Conservation (phyloP, 345 rosid genomes). For the Rhodamnia rubescens region DNA sequence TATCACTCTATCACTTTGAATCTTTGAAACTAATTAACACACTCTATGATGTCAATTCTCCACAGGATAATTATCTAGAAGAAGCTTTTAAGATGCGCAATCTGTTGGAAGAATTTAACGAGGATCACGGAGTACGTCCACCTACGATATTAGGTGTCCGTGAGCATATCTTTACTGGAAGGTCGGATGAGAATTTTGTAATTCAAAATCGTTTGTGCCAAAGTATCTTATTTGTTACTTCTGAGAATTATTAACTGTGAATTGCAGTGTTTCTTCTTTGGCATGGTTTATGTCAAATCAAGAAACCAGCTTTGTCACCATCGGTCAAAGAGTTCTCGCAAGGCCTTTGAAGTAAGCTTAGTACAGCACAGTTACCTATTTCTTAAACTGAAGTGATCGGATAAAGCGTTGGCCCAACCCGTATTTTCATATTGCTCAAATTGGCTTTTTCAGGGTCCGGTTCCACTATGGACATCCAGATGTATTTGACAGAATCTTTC, state of each 20-base stretch:
- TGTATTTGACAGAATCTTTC: conserved; percentile 91
- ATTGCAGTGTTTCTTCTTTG: conserved; percentile 85
- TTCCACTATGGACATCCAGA: conserved; percentile 98
- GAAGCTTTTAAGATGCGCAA: conserved; percentile 98
- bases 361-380: background rate
- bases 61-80: conserved; percentile 93
- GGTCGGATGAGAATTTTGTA: conserved; percentile 23
- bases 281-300: conserved; percentile 99
- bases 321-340: conserved; percentile 97
- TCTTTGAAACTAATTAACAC: background rate
- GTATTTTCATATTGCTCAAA: background rate
- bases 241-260: conserved; percentile 7
- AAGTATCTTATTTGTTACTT: background rate
- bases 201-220: background rate
- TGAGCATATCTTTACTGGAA: conserved; percentile 96
- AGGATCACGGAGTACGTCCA: conserved; percentile 88
- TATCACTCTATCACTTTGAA: background rate
- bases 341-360: conserved; percentile 76
- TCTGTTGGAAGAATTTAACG: conserved; percentile 90
- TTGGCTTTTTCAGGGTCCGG: conserved; percentile 46
- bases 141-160: conserved; percentile 94
- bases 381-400: background rate
- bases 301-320: conserved; percentile 91
- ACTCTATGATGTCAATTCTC: background rate
- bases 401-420: background rate